Percentiles rank a stretch among this genome's conserved stretches.
Evolutionary conservation across 2,329 filamentous ascomycete species (phyloP).

Genomic region (Trichophyton verrucosum): DNA sequence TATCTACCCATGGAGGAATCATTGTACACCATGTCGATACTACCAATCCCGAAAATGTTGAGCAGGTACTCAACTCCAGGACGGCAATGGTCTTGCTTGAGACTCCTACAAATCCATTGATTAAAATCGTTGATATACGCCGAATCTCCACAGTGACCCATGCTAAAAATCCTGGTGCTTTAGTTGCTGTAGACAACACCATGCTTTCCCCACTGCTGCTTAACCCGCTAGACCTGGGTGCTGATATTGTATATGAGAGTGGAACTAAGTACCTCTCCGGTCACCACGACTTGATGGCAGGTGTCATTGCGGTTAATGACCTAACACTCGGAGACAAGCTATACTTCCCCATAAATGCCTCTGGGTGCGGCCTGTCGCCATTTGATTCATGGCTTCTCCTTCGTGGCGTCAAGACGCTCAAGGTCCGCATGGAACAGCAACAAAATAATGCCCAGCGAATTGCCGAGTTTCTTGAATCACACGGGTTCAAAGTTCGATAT

Average conservation of each 20-base stretch:
- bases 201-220: conserved; percentile 94
- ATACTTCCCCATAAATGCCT: conserved; percentile 94
- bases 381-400: conserved; percentile 95
- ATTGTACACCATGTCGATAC: conserved; percentile 95
- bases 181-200: conserved; percentile 94
- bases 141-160: conserved; percentile 67
- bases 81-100: conserved; percentile 94
- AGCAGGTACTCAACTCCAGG: conserved; percentile 57
- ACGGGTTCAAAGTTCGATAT: conserved; percentile 90
- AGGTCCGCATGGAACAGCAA: conserved; percentile 98
- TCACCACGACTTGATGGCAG: conserved; percentile 98
- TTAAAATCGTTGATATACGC: conserved; percentile 91
- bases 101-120: conserved; percentile 92
- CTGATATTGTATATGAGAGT: conserved; percentile 93
- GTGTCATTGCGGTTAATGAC: conserved; percentile 87
- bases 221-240: conserved; percentile 87
- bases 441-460: conserved; percentile 84
- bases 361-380: conserved; percentile 83
- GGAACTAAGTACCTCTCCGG: conserved; percentile 97
- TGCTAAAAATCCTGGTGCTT: conserved; percentile 59
- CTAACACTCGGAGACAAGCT: conserved; percentile 69
- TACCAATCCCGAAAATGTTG: conserved; percentile 61
- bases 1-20: conserved; percentile 80
- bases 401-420: conserved; percentile 89
- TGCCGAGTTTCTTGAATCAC: conserved; percentile 78